Percentiles rank a stretch among this genome's conserved stretches.
These are phyloP conservation scores for Arthrobotrys megalospora DNA, from an alignment of 2,329 filamentous ascomycete species.

Conservation along the genomic window DNA sequence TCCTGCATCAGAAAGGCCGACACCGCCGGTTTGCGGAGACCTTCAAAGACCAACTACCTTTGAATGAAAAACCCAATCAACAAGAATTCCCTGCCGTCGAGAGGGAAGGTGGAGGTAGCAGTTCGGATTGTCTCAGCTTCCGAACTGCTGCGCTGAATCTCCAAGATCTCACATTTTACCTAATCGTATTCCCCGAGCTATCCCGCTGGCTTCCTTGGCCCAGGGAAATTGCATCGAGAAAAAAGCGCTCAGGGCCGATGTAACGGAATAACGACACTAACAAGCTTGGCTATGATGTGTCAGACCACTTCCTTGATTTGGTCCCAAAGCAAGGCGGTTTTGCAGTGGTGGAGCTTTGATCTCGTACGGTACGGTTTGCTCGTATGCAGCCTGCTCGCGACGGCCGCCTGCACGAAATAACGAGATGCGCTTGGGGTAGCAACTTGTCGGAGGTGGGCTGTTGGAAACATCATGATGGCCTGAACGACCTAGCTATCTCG, in stretches of 20 bases:
- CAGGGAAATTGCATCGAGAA: slow-evolving; percentile 12
- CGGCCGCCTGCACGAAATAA: background rate
- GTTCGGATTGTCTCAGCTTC: slow-evolving; percentile 33
- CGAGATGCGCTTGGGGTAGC: too few relatives aligned
- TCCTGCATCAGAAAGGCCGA: too few relatives aligned
- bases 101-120: slow-evolving; percentile 9
- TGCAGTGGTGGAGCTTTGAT: background rate
- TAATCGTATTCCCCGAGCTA: slow-evolving; percentile 11
- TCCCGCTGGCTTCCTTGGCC: slow-evolving; percentile 27
- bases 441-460: background rate
- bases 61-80: background rate
- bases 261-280: slow-evolving; percentile 19
- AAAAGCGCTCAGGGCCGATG: slow-evolving; percentile 23
- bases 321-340: background rate
- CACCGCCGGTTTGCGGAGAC: too few relatives aligned
- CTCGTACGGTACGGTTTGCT: too few relatives aligned
- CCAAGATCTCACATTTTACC: slow-evolving; percentile 15
- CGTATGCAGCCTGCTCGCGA: background rate
- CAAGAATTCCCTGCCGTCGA: background rate
- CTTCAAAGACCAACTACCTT: background rate
- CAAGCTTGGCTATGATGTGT: slow-evolving; percentile 11
- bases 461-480: background rate
- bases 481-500: background rate
- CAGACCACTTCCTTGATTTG: slow-evolving; percentile 22
- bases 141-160: slow-evolving; percentile 20